Evolutionary conservation across 2,329 filamentous ascomycete species (phyloP).

Genomic region (Westerdykella sp.): DNA sequence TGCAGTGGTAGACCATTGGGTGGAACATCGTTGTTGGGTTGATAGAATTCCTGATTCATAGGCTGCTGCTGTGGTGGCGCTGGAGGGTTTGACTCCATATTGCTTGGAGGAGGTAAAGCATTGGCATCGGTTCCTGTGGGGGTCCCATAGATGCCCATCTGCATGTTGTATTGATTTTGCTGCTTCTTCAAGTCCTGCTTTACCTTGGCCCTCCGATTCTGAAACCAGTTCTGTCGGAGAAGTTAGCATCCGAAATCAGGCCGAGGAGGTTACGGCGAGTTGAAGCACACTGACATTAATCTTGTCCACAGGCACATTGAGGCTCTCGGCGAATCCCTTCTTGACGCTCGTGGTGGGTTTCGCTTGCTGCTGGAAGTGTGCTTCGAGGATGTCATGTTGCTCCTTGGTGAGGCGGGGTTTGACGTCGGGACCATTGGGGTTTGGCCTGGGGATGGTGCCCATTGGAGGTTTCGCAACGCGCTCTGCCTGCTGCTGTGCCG

Average conservation of each 20-base stretch:
- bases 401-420: conserved; percentile 49
- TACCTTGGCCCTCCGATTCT: conserved; percentile 48
- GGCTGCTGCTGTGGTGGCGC: conserved; percentile 17
- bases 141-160: conserved; percentile 25
- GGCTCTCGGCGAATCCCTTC: conserved; percentile 44
- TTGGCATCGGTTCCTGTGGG: conserved; percentile 19
- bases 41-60: conserved; percentile 4
- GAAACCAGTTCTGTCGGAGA: conserved; percentile 46
- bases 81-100: neutral
- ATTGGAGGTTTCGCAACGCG: conserved; percentile 13
- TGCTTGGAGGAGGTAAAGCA: neutral
- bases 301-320: conserved; percentile 48
- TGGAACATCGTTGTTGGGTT: neutral
- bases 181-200: conserved; percentile 49
- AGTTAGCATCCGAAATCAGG: conserved; percentile 24
- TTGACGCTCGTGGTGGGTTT: conserved; percentile 48
- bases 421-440: conserved; percentile 36
- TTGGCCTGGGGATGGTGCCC: conserved; percentile 17
- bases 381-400: conserved; percentile 48
- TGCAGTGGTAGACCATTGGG: neutral
- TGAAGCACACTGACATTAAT: conserved; percentile 44
- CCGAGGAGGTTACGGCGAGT: neutral
- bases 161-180: conserved; percentile 34
- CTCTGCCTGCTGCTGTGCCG: conserved; percentile 10
- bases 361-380: conserved; percentile 43